phyloP scores from a whole-genome alignment of 2,329 filamentous ascomycete species.

The Chrysoporthe puriensis region DNA sequence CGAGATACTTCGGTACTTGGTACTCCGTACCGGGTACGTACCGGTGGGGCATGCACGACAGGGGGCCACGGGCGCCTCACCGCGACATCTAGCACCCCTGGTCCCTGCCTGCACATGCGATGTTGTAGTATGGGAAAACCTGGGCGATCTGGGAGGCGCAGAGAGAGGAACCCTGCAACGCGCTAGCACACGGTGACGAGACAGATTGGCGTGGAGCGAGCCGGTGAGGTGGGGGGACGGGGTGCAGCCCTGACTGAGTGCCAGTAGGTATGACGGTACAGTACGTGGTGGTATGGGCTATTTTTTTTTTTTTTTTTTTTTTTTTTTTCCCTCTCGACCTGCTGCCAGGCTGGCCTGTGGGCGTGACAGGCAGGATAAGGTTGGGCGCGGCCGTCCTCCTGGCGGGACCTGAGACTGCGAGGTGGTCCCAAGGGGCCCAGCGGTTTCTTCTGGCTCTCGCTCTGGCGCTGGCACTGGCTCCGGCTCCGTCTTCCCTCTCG shows the following conservation, averaged over 20 bases:
- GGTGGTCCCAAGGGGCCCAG: slow-evolving; percentile 9
- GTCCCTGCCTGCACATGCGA: slow-evolving; percentile 24
- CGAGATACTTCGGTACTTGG: not conserved
- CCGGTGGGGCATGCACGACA: slow-evolving; percentile 7
- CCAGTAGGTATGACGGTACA: not conserved
- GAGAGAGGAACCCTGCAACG: slow-evolving; percentile 23
- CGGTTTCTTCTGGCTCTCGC: not conserved
- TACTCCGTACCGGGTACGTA: not conserved
- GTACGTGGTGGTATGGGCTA: not conserved
- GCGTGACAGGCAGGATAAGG: slow-evolving; percentile 1
- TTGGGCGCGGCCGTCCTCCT: slow-evolving; percentile 12
- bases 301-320: no score
- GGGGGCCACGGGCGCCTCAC: slow-evolving; percentile 25
- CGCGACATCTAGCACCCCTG: slow-evolving; percentile 20
- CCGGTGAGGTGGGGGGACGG: slow-evolving; percentile 16
- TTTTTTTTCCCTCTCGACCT: not conserved
- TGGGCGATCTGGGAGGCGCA: slow-evolving; percentile 30
- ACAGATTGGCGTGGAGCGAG: slow-evolving; percentile 27
- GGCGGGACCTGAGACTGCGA: slow-evolving; percentile 15
- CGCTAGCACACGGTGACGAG: slow-evolving; percentile 27
- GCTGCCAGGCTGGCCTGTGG: not conserved
- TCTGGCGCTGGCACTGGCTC: no score
- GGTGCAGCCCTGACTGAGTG: not conserved
- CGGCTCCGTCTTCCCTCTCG: not conserved
- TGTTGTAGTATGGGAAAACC: slow-evolving; percentile 24